Base-by-base conservation (phyloP, 345 rosid species). In the Firmiana major region DNA sequence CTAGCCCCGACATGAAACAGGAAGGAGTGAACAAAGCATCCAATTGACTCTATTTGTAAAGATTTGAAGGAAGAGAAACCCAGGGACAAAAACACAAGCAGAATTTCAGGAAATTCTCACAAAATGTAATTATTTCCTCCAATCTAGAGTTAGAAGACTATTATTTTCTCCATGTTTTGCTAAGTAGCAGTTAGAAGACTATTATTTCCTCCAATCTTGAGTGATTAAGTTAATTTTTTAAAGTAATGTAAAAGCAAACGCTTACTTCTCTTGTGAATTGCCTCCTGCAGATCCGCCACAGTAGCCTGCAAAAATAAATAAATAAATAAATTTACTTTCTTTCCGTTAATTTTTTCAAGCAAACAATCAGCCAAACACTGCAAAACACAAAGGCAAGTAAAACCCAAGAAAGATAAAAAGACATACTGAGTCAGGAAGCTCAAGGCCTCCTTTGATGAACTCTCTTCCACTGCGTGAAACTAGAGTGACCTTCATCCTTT, bases 261-360 rank as follows among this genome's bases (percentile, higher is more conserved):
- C 88, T 81, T 78, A 93, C 99, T 91, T 88, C 92, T 77, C 85
- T 86, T 86, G 73, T 92, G 85, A 85, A 96, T 92, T 62, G 92
- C 97, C 79, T 92, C 93, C 84, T 93, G 98, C 86, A 93, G 88
- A 88, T 93, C 97, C 83, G 90, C 89, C 76, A 96, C 97, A 6
- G 92, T 92, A 48, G 97, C 98, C 99, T 96, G 75, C 80, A 77
- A 63, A 75, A 38, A 77, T 40, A 46, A 49, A 46, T 31, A 31
- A 4, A 82, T 26, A 62, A 36, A 58, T 46, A 5, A 19, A 26
- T 62, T 46, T 21, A 6, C 45, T 31, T 24, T n/a, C 45, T 3
- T 22, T 9, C 36, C 46, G 59, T 4, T 10, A 43, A 58, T 76
- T 53, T 13, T 73, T 63, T 31, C 54, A 55, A 48, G 24, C 26